Evolutionary conservation across 768 basidiomycete species (phyloP).

Genomic region (Leccinum boreale): DNA sequence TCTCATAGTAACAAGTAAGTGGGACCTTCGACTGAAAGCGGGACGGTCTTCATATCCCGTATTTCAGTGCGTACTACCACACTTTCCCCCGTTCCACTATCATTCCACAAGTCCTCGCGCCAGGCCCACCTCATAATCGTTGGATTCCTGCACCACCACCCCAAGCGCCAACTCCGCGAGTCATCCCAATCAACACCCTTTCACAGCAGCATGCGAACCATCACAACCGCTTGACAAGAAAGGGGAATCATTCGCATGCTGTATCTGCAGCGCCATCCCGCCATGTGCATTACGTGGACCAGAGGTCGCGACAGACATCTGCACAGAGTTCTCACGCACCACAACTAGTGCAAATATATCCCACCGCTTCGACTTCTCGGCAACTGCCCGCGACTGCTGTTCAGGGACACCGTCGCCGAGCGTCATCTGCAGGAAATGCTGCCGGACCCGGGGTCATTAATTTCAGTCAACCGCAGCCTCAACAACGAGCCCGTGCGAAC

Average conservation of each 20-base stretch:
- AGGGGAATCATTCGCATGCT: conserved; percentile 5
- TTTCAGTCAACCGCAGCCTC: conserved; percentile 4
- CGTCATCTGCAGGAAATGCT: conserved; percentile 17
- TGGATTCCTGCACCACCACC: neutral
- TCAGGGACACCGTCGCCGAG: conserved; percentile 19
- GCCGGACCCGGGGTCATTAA: neutral
- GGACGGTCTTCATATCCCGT: conserved; percentile 11
- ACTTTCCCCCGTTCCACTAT: conserved; percentile 26
- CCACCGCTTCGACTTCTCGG: conserved; percentile 3
- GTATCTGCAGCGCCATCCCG: conserved; percentile 18
- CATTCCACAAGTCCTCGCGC: neutral
- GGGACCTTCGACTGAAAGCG: conserved; percentile 4
- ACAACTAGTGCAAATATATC: neutral
- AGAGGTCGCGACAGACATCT: conserved; percentile 9
- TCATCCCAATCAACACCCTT: neutral
- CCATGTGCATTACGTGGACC: conserved; percentile 27
- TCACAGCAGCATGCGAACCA: conserved; percentile 7
- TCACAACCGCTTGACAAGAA: neutral
- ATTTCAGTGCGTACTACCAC: conserved; percentile 22
- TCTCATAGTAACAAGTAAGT: conserved; percentile 26
- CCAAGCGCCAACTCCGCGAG: conserved; percentile 3
- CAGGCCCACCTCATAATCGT: neutral
- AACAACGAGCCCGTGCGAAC: neutral
- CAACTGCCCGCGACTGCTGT: neutral
- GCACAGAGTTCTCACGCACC: conserved; percentile 2